Evolutionary conservation across 768 basidiomycete genomes (phyloP).

Genomic region (Trametes meyenii): DNA sequence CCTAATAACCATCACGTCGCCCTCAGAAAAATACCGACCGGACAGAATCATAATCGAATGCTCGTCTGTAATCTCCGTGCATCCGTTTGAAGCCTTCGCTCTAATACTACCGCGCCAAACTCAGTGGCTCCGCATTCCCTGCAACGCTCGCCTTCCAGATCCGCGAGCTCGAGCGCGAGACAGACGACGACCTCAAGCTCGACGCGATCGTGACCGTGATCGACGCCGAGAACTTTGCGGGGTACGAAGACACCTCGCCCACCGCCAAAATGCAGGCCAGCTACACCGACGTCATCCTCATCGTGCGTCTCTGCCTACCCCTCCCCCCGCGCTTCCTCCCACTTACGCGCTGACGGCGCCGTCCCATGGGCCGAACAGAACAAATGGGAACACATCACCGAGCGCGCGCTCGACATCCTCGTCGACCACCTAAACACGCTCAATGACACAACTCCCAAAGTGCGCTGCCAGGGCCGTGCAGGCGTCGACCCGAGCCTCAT

Average conservation of each 20-base stretch:
- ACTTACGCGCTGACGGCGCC: neutral
- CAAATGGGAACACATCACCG: slow-evolving; percentile 87
- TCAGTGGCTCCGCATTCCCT: slow-evolving; percentile 91
- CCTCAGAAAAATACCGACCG: slow-evolving; percentile 76
- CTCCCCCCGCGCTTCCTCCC: neutral
- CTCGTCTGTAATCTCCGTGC: slow-evolving; percentile 57
- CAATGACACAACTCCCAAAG: slow-evolving; percentile 88
- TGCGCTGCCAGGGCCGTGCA: slow-evolving; percentile 62
- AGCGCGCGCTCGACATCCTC: slow-evolving; percentile 77
- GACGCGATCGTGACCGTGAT: slow-evolving; percentile 93
- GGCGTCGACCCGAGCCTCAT: slow-evolving; percentile 79
- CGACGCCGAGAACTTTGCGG: slow-evolving; percentile 88
- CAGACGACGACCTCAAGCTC: slow-evolving; percentile 71
- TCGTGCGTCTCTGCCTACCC: slow-evolving; percentile 50
- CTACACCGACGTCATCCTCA: slow-evolving; percentile 89
- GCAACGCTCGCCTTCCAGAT: slow-evolving; percentile 96
- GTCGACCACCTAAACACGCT: slow-evolving; percentile 87
- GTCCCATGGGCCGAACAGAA: slow-evolving; percentile 55
- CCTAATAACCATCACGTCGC: neutral
- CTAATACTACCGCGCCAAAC: neutral
- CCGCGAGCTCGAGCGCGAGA: slow-evolving; percentile 83
- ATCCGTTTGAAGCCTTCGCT: neutral
- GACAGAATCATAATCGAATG: slow-evolving; percentile 96
- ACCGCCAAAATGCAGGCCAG: slow-evolving; percentile 95
- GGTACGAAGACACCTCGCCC: slow-evolving; percentile 90